phyloP scores from a whole-genome alignment of 768 basidiomycete species.

The Auricularia heimuer region DNA sequence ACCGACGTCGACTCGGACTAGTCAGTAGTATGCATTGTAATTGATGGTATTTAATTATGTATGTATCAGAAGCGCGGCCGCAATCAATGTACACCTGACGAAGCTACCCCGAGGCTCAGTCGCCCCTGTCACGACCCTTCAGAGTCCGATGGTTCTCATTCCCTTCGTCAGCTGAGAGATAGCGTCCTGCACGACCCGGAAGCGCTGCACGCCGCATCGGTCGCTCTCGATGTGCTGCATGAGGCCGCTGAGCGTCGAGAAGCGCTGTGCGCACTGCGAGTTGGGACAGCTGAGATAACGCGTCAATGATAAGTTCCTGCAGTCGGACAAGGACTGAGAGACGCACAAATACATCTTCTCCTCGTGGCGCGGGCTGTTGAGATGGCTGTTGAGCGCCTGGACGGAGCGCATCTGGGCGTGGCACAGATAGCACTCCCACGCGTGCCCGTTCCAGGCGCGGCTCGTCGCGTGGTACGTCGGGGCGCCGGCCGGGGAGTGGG shows the following conservation, averaged over 20 bases:
- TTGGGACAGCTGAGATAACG: slow-evolving; percentile 32
- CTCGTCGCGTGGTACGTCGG: slow-evolving; percentile 24
- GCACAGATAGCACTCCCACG: slow-evolving; percentile 60
- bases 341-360: slow-evolving; percentile 32
- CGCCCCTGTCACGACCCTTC: too few relatives aligned
- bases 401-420: slow-evolving; percentile 33
- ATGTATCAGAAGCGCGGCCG: too few relatives aligned
- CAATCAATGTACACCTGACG: too few relatives aligned
- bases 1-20: too few relatives aligned
- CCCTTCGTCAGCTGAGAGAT: slow-evolving; percentile 25
- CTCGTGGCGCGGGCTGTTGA: slow-evolving; percentile 51
- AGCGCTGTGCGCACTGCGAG: slow-evolving; percentile 31
- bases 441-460: slow-evolving; percentile 31
- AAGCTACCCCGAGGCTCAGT: too few relatives aligned
- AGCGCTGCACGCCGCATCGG: slow-evolving; percentile 43
- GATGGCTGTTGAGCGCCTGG: slow-evolving; percentile 45
- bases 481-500: slow-evolving; percentile 2
- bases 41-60: too few relatives aligned
- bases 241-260: slow-evolving; percentile 45
- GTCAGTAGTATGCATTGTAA: too few relatives aligned
- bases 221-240: slow-evolving; percentile 60
- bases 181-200: slow-evolving; percentile 29
- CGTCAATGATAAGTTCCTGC: neutral
- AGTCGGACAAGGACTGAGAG: neutral
- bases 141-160: neutral